Base-by-base conservation (phyloP, 2,329 filamentous ascomycete species). In the Metarhizium brunneum region DNA sequence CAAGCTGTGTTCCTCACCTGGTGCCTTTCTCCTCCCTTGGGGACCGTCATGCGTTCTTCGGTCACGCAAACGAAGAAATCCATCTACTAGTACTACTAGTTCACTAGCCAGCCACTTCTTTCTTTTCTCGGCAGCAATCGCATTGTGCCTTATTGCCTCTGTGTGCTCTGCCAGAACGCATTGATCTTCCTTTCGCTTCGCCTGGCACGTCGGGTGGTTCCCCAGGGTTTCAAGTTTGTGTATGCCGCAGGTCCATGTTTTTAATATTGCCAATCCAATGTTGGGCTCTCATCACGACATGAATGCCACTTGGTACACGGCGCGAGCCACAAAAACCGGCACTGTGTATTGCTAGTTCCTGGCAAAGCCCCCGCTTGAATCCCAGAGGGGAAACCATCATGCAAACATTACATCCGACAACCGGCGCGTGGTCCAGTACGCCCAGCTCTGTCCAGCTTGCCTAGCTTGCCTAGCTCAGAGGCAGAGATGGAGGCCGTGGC, bases 381-480 rank as follows among this genome's bases (percentile, higher is more conserved):
- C 50, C 50, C 50, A 50, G 50, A 42, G 29, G 20, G 36, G 35
- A 50, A 49, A 56, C 4, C 50, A 50, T 43, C 38, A n/a, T 25
- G 47, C 50, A 56, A 50, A 49, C 50, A 56, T n/a, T 36, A 45
- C 47, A 53, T 53, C 47, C 54, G 45, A 50, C 50, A 10, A 35
- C 50, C 50, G 47, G 51, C 16, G 45, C 6, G 14, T 52, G 16
- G 30, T 42, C 43, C 49, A 48, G 35, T 18, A 32, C 35, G 40
- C 53, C 42, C 25, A 49, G 25, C 25, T 4, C 25, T 25, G 25
- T 25, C 25, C 25, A 25, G 25, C 25, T 25, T 25, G 25, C 25
- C 25, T 25, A 25, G 25, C 25, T 25, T 25, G 25, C 25, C 25
- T 25, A 25, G 25, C 25, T 25, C 25, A 25, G 25, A 25, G 25